These are phyloP conservation scores for Xylaria acuta DNA, from an alignment of 495 filamentous ascomycete genomes.

Conservation along the genomic window DNA sequence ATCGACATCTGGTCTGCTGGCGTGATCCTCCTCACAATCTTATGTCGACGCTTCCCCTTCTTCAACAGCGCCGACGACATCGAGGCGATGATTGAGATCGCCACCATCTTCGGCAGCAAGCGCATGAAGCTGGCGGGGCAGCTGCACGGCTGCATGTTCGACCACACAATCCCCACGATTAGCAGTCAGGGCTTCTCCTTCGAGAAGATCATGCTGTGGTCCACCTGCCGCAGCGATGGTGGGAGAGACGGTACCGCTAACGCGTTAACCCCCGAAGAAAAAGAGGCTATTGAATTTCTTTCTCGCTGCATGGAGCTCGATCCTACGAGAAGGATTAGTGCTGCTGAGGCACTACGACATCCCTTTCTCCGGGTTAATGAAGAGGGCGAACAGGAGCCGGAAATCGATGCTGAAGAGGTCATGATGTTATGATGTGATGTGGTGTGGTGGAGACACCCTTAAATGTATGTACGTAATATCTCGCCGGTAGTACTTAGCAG, in stretches of 20 bases:
- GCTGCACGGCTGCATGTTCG: constrained; percentile 84
- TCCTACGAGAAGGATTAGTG: constrained; percentile 72
- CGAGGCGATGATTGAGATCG: constrained; percentile 95
- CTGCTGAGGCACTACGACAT: constrained; percentile 72
- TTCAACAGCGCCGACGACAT: constrained; percentile 97
- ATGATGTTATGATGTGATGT: constrained; percentile 39
- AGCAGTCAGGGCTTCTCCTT: constrained; percentile 81
- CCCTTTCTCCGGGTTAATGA: constrained; percentile 67
- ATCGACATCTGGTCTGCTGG: constrained; percentile 98
- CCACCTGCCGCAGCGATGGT: constrained; percentile 65
- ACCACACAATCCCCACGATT: constrained; percentile 89
- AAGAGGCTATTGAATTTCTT: constrained; percentile 70
- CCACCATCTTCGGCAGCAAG: constrained; percentile 87
- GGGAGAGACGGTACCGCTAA: constrained; percentile 48
- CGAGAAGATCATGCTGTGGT: constrained; percentile 95
- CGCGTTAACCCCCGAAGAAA: constrained; percentile 64
- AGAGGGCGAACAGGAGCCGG: constrained; percentile 25
- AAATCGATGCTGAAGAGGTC: constrained; percentile 35
- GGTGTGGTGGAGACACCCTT: constrained; percentile 22
- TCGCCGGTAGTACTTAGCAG: neutral
- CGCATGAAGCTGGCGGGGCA: constrained; percentile 82
- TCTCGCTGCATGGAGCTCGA: constrained; percentile 74
- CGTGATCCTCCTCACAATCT: constrained; percentile 89
- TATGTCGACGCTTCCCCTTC: constrained; percentile 92
- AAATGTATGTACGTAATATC: constrained; percentile 20